Evolutionary conservation across 768 basidiomycete genomes (phyloP).

Genomic region (Panaeolus cyanescens): DNA sequence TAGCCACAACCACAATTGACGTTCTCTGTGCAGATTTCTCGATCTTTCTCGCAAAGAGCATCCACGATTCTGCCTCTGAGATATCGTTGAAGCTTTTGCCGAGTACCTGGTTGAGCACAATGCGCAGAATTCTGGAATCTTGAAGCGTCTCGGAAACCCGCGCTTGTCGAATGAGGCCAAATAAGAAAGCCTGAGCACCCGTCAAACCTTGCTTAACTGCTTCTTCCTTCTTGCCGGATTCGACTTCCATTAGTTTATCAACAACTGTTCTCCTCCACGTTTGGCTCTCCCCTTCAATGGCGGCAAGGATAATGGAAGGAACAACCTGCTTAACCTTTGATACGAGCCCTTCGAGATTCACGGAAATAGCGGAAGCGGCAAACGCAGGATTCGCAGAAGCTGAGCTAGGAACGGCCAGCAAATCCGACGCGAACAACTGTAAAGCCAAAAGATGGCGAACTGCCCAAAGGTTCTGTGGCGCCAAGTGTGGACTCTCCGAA

Average conservation of each 20-base stretch:
- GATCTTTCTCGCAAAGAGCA: constrained; percentile 63
- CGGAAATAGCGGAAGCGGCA: constrained; percentile 31
- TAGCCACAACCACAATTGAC: constrained; percentile 63
- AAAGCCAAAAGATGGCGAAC: constrained; percentile 72
- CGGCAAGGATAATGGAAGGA: constrained; percentile 17
- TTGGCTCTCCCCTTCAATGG: constrained; percentile 32
- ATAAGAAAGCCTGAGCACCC: constrained; percentile 24
- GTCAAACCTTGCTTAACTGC: constrained; percentile 12
- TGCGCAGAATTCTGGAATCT: constrained; percentile 60
- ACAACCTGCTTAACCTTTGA: constrained; percentile 50
- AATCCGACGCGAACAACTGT: constrained; percentile 63
- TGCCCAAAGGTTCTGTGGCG: constrained; percentile 62
- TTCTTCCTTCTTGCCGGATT: constrained; percentile 12
- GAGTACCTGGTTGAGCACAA: constrained; percentile 60
- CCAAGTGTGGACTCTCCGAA: constrained; percentile 57
- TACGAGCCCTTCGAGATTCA: constrained; percentile 41
- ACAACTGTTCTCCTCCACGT: constrained; percentile 52
- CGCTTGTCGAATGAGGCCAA: constrained; percentile 29
- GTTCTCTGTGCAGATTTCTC: constrained; percentile 71
- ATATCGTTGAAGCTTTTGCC: constrained; percentile 36
- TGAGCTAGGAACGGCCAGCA: constrained; percentile 48
- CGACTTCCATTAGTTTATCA: constrained; percentile 28
- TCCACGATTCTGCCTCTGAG: constrained; percentile 77
- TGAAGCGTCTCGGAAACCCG: constrained; percentile 46
- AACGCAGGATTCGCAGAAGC: constrained; percentile 49